A percentile compares a stretch with the other conserved stretches of the same genome.
These are phyloP conservation scores for Kwoniella botswanensis DNA, from an alignment of 768 basidiomycete genomes.

Conservation along the genomic window DNA sequence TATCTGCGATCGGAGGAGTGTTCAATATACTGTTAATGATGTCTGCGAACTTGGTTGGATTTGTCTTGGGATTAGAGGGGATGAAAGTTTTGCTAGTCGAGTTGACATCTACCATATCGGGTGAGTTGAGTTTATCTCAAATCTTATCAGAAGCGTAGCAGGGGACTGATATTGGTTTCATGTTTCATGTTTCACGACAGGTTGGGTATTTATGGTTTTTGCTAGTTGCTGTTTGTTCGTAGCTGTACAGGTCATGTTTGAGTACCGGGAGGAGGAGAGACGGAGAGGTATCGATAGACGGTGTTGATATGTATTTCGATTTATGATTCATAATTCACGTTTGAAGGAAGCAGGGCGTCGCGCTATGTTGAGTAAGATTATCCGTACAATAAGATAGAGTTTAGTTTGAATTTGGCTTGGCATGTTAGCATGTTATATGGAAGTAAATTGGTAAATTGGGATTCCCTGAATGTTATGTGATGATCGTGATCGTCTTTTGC, in stretches of 20 bases:
- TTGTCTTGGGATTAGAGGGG: conserved; percentile 87
- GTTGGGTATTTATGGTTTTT: conserved; percentile 68
- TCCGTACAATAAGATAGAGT: no score
- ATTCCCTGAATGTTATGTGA: no score
- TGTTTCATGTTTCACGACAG: conserved; percentile 58
- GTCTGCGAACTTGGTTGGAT: conserved; percentile 90
- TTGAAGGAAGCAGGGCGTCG: no score
- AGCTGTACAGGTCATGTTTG: conserved; percentile 90
- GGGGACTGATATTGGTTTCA: neutral
- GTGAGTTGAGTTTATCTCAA: conserved; percentile 59
- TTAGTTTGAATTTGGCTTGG: no score
- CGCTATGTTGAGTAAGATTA: no score
- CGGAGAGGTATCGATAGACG: conserved; percentile 65
- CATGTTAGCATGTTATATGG: no score
- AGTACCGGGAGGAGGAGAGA: conserved; percentile 83
- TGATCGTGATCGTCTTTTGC: no score
- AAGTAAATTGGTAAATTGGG: no score
- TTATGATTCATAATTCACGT: no score
- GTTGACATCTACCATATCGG: conserved; percentile 70
- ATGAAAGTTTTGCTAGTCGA: conserved; percentile 68
- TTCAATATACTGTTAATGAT: conserved; percentile 87
- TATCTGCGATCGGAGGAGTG: conserved; percentile 80
- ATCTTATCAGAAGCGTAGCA: no score
- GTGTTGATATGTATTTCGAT: conserved; percentile 45
- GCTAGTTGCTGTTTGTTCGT: conserved; percentile 74